Conservation (phyloP, 345 rosid species). For the Populus nigra region DNA sequence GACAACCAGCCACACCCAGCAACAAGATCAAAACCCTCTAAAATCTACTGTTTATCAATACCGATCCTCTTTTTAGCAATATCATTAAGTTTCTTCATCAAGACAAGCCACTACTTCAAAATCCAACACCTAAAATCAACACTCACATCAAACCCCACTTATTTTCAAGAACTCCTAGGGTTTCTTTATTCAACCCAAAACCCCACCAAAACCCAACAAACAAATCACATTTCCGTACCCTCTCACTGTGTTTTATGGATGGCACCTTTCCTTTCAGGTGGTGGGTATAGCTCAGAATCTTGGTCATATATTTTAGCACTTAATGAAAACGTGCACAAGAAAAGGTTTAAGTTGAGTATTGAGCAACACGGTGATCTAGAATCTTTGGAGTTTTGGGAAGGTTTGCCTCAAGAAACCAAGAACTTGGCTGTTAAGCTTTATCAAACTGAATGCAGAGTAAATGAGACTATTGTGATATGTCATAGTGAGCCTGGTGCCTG, state of each 20-base stretch:
- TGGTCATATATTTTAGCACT: slow-evolving; percentile 77
- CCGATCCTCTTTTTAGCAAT: slow-evolving; percentile 47
- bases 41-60: slow-evolving; percentile 39
- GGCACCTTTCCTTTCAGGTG: slow-evolving; percentile 92
- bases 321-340: slow-evolving; percentile 25
- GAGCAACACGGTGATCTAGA: slow-evolving; percentile 76
- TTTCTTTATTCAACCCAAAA: slow-evolving; percentile 17
- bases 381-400: slow-evolving; percentile 66
- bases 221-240: slow-evolving; percentile 16
- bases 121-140: slow-evolving; percentile 35
- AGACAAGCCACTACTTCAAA: slow-evolving; percentile 34
- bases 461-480: slow-evolving; percentile 73
- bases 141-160: slow-evolving; percentile 30
- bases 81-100: slow-evolving; percentile 35
- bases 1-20: slow-evolving; percentile 15
- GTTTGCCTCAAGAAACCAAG: slow-evolving; percentile 49
- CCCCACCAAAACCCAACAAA: slow-evolving; percentile 12
- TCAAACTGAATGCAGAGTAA: slow-evolving; percentile 41
- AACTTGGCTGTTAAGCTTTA: slow-evolving; percentile 49
- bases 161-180: slow-evolving; percentile 28
- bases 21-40: slow-evolving; percentile 32
- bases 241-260: slow-evolving; percentile 78
- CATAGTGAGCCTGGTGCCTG: slow-evolving; percentile 97
- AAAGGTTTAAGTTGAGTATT: slow-evolving; percentile 49
- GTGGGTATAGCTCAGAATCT: slow-evolving; percentile 91